Evolutionary conservation across 306 rosid species (phyloP), one percentile per base, ranked within the genome.

Genomic region (Cucurbita moschata): DNA sequence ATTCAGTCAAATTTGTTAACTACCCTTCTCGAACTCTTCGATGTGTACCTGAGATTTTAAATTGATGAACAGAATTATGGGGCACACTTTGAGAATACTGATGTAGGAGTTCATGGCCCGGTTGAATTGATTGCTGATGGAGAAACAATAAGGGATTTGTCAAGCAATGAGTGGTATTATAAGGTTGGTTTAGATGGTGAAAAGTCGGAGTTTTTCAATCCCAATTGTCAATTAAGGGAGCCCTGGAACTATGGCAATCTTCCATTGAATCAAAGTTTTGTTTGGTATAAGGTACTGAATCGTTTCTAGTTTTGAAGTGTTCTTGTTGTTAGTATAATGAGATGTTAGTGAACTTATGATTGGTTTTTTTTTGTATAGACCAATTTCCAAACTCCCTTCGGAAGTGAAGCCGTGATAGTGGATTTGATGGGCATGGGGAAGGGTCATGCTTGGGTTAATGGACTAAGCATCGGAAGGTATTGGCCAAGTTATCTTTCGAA

Each of bases 371-470:
- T 19, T 19, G 6, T 72, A 13, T 0, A 88, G 91, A 80, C 88
- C 4, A 78, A 84, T 47, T 88, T 88, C 79, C 62, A 80, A 74
- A 81, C 90, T 76, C 94, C 90, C 15, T 11, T 75, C 8, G 86
- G 90, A 6, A 38, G 4, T 5, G 89, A 85, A 15, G 83, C 79
- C 12, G 78, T 88, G 37, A 83, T 49, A 5, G 85, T 84, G 43
- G 86, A 87, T 52, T 63, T 83, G 16, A 71, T 74, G 76, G 86
- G 88, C 0, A 46, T 87, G 76, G 87, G 86, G 0, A 82, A 81
- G 65, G 88, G 90, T 0, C 42, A 58, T 44, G 90, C 88, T 64
- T 86, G 90, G 92, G 84, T 86, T 19, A 88, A 84, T 77, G 92
- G 90, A 35, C 16, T 79, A 0, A 47, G 58, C 5, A n/a, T 84